Percentiles rank a stretch among this genome's conserved stretches.
Evolutionary conservation across 2,329 filamentous ascomycete species (phyloP).

Genomic region (Fusarium nisikadoi): DNA sequence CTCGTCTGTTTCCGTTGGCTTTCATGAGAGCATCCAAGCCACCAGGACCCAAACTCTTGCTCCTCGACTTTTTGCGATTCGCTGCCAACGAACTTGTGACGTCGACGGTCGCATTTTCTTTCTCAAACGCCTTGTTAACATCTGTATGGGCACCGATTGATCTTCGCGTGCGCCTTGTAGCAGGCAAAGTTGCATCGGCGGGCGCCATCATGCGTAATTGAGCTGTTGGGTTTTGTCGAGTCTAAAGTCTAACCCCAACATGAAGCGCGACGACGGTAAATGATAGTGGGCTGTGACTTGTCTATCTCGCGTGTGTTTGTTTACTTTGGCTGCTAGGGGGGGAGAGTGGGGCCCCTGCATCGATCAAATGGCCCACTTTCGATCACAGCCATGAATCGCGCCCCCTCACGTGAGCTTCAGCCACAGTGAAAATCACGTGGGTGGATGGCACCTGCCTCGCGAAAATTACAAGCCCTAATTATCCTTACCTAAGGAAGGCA

Average conservation of each 20-base stretch:
- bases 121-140: slow-evolving; percentile 67
- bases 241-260: slow-evolving; percentile 29
- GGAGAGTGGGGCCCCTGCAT: slow-evolving; percentile 38
- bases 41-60: slow-evolving; percentile 95
- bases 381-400: slow-evolving; percentile 4
- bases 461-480: slow-evolving; percentile 42
- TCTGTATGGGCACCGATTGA: slow-evolving; percentile 73
- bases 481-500: slow-evolving; percentile 5
- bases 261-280: slow-evolving; percentile 38
- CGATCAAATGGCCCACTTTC: not conserved
- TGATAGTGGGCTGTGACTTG: slow-evolving; percentile 36
- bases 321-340: slow-evolving; percentile 49
- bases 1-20: slow-evolving; percentile 79
- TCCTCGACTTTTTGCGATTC: slow-evolving; percentile 78
- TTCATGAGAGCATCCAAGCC: slow-evolving; percentile 85
- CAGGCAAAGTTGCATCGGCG: slow-evolving; percentile 61
- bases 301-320: slow-evolving; percentile 51
- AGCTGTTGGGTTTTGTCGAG: slow-evolving; percentile 28
- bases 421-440: slow-evolving; percentile 44
- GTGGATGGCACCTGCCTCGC: slow-evolving; percentile 32
- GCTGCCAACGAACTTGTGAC: slow-evolving; percentile 64
- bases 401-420: slow-evolving; percentile 33
- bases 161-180: slow-evolving; percentile 71
- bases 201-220: slow-evolving; percentile 47
- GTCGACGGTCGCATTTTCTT: slow-evolving; percentile 82